Conservation (phyloP, 2,329 filamentous ascomycete genomes). For the Aspergillus niger region DNA sequence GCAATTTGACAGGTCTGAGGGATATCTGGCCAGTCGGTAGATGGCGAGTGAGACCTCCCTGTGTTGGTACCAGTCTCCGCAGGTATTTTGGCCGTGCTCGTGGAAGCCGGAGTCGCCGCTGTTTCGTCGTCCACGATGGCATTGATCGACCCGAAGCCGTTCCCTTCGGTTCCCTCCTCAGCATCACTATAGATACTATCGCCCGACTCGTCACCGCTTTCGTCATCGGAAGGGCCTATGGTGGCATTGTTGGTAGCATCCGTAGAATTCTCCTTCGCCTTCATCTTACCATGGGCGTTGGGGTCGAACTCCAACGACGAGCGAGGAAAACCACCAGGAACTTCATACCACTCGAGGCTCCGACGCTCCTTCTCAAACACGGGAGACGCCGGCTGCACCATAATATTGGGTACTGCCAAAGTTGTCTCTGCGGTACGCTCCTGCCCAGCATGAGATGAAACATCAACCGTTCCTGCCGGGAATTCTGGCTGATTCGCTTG, state of each 20-base stretch:
- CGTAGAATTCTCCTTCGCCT: conserved; percentile 12
- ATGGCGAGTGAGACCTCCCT: too few species aligned
- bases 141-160: conserved; percentile 54
- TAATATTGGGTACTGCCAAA: conserved; percentile 45
- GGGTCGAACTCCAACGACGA: conserved; percentile 27
- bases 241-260: conserved; percentile 1
- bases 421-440: conserved; percentile 13
- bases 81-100: neutral
- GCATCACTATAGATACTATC: conserved; percentile 53
- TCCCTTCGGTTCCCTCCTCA: conserved; percentile 44
- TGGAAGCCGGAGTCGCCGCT: neutral
- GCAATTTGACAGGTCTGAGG: conserved; percentile 23
- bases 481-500: neutral
- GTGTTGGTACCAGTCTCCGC: neutral
- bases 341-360: conserved; percentile 49
- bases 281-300: neutral
- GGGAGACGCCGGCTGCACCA: conserved; percentile 52
- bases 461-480: conserved; percentile 10
- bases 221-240: conserved; percentile 19
- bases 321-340: conserved; percentile 63
- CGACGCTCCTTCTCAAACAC: conserved; percentile 40
- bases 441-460: conserved; percentile 10
- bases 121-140: conserved; percentile 41
- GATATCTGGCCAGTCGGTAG: conserved; percentile 7
- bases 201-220: conserved; percentile 41